Evolutionary conservation across 305 asterid genomes (phyloP).

Genomic region (Solanum hybrid): DNA sequence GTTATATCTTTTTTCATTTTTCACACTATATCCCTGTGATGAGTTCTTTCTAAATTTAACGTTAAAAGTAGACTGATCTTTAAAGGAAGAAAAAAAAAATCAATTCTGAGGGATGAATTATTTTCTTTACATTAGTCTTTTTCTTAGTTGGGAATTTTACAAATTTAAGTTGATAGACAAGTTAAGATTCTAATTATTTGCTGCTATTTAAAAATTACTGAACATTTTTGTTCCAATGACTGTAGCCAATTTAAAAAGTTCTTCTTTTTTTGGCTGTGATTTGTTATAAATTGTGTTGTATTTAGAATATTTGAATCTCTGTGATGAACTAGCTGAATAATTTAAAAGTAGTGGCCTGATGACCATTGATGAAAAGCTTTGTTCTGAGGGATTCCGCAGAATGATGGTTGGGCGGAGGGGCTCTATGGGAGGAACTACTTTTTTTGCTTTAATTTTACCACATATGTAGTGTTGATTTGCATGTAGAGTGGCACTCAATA

Average conservation of each 20-base stretch:
- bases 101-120: background rate
- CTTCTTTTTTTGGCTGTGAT: background rate
- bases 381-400: background rate
- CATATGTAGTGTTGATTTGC: background rate
- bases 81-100: background rate
- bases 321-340: background rate
- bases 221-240: background rate
- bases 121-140: background rate
- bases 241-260: background rate
- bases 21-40: background rate
- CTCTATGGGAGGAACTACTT: rapidly evolving
- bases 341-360: slow-evolving; percentile 5
- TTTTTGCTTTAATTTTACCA: background rate
- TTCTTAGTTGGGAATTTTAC: background rate
- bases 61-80: background rate
- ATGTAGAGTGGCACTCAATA: background rate
- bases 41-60: background rate
- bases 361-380: background rate
- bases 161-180: background rate
- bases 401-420: background rate
- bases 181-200: background rate
- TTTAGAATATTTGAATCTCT: background rate
- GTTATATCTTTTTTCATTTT: background rate
- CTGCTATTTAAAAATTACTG: background rate
- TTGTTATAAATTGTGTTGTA: background rate